phyloP scores from a whole-genome alignment of 768 basidiomycete species.

The Podaxis mareebaensis region DNA sequence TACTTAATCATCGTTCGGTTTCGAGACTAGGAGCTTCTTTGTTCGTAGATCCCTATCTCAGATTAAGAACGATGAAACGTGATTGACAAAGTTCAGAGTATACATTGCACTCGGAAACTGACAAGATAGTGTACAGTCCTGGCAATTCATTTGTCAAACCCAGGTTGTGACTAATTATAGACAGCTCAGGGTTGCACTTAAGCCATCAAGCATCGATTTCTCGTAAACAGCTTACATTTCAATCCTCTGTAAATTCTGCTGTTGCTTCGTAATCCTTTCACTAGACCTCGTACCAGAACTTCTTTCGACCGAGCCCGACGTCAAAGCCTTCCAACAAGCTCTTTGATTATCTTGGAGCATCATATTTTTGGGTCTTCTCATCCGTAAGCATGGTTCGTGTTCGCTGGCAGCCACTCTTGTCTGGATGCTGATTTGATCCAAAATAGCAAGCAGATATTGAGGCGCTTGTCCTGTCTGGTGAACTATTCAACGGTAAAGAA shows the following conservation, averaged over 20 bases:
- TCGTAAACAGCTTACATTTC: not conserved
- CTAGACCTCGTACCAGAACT: not conserved
- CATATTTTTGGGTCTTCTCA: not conserved
- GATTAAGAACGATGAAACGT: not conserved
- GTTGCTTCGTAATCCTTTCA: not conserved
- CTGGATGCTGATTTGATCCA: not conserved
- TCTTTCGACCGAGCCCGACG: not conserved
- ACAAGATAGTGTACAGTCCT: not conserved
- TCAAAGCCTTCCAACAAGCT: not conserved
- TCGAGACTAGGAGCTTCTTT: not conserved
- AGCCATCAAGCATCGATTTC: not conserved
- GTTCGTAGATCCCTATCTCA: not conserved
- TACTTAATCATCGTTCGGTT: constrained; percentile 1
- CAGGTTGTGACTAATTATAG: not conserved
- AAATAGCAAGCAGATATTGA: constrained; percentile 53
- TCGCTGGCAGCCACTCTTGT: not conserved
- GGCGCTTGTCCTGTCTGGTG: constrained; percentile 74
- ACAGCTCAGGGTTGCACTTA: not conserved
- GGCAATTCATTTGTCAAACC: not conserved
- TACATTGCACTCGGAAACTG: not conserved
- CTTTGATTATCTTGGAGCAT: not conserved
- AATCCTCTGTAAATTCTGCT: not conserved
- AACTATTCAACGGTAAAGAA: constrained; percentile 58
- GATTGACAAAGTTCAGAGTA: not conserved
- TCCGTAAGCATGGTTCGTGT: constrained; percentile 8